Conservation (phyloP, 352 stramenopile species). For the Pythium utonaiense region DNA sequence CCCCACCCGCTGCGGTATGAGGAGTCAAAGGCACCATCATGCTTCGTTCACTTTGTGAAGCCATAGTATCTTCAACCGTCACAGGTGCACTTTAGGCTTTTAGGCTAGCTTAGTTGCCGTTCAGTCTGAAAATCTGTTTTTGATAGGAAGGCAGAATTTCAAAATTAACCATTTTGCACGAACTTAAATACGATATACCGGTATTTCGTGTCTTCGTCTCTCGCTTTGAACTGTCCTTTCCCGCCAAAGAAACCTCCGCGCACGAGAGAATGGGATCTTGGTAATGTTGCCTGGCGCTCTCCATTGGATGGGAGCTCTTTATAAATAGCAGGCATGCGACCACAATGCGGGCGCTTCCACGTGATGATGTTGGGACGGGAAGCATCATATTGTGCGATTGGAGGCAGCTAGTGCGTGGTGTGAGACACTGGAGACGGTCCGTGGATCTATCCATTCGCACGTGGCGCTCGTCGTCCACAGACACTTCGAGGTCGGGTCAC, state of each 20-base stretch:
- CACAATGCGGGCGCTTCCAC: not conserved
- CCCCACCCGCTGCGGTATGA: too few relatives aligned
- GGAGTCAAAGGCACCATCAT: too few relatives aligned
- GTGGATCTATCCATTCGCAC: not conserved
- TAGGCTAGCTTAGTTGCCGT: too few relatives aligned
- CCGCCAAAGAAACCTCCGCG: not conserved
- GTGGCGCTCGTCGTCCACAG: not conserved
- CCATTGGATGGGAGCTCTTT: not conserved
- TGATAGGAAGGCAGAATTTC: too few relatives aligned
- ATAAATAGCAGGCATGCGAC: not conserved
- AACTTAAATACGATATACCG: not conserved
- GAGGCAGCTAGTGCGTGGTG: not conserved
- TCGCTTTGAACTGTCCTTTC: not conserved
- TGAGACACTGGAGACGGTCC: not conserved
- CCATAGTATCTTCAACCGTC: too few relatives aligned
- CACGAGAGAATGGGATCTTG: not conserved
- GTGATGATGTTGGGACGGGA: not conserved
- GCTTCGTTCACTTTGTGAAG: too few relatives aligned
- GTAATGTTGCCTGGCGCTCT: not conserved
- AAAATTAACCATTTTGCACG: too few relatives aligned
- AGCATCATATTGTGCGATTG: not conserved
- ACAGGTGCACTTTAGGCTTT: too few relatives aligned
- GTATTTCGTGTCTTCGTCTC: not conserved
- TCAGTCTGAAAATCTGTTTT: too few relatives aligned
- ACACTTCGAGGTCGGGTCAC: not conserved